phyloP scores from a whole-genome alignment of 306 rosid species.

The Cyclanthera cordifolia region DNA sequence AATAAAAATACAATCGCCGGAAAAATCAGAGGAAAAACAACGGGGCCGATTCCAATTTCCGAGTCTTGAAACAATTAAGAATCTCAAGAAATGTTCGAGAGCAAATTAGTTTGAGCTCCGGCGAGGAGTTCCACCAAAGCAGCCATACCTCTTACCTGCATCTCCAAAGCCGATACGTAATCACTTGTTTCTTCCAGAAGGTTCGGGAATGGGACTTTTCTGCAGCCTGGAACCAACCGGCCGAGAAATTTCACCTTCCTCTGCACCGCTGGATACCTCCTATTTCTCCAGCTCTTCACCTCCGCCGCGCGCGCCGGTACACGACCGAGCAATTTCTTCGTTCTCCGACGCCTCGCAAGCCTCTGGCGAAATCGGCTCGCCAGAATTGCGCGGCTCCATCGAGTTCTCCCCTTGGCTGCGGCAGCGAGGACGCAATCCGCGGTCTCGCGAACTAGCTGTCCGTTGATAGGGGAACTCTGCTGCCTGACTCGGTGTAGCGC shows the following conservation, averaged over 20 bases:
- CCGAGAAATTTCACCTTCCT: conserved; percentile 49
- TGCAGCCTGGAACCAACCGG: conserved; percentile 86
- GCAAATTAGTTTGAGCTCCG: background rate
- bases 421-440: conserved; percentile 69
- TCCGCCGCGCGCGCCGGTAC: conserved; percentile 27
- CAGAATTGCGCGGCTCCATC: conserved; percentile 88
- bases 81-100: background rate
- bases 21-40: background rate
- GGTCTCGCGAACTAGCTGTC: conserved; percentile 32
- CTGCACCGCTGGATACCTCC: conserved; percentile 35
- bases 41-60: background rate
- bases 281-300: conserved; percentile 8
- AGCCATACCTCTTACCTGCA: conserved; percentile 84
- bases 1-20: conserved; percentile 1
- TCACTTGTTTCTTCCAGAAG: conserved; percentile 85
- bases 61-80: background rate
- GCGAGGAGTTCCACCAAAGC: conserved; percentile 47
- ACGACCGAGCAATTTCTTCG: conserved; percentile 19
- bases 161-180: conserved; percentile 76
- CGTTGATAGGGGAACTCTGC: conserved; percentile 10
- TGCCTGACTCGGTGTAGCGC: conserved; percentile 41
- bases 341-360: conserved; percentile 28
- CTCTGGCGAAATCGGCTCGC: conserved; percentile 33
- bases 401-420: conserved; percentile 56
- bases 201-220: conserved; percentile 53